Percentiles rank a stretch among this genome's conserved stretches.
Conservation (phyloP, 257 asterid species). For the Nicotiana knightiana region DNA sequence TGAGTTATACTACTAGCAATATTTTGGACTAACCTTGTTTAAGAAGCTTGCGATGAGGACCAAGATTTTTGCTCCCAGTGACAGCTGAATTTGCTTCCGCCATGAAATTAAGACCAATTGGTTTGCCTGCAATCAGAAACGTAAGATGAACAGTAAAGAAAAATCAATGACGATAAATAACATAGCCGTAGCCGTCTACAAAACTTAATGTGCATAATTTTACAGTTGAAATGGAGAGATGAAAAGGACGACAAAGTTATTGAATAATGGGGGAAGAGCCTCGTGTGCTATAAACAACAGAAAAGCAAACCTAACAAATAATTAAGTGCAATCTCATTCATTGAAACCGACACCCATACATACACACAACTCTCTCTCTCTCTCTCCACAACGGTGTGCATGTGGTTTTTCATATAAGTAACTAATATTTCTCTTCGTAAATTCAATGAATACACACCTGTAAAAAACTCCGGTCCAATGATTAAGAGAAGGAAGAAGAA, state of each 20-base stretch:
- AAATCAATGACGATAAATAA: not conserved
- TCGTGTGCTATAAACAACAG: slow-evolving; percentile 5
- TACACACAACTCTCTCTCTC: not conserved
- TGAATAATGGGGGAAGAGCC: not conserved
- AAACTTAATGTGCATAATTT: not conserved
- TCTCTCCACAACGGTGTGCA: not conserved
- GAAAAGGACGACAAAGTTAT: not conserved
- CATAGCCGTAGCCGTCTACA: not conserved
- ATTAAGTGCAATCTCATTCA: not conserved
- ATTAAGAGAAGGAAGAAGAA: not conserved
- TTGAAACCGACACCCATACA: not conserved
- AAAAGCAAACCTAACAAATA: not conserved
- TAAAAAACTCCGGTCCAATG: not conserved
- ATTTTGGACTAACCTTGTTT: slow-evolving; percentile 6
- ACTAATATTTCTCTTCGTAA: not conserved
- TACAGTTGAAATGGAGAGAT: not conserved
- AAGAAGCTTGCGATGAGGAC: slow-evolving; percentile 8
- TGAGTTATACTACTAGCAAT: not conserved
- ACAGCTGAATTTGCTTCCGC: not conserved
- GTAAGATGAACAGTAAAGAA: not conserved
- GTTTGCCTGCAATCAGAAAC: not conserved
- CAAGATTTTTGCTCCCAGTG: not conserved
- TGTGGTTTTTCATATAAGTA: not conserved
- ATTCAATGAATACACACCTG: not conserved
- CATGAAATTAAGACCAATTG: not conserved